phyloP scores from a whole-genome alignment of 2,329 filamentous ascomycete species.

The Aspergillus candidus region DNA sequence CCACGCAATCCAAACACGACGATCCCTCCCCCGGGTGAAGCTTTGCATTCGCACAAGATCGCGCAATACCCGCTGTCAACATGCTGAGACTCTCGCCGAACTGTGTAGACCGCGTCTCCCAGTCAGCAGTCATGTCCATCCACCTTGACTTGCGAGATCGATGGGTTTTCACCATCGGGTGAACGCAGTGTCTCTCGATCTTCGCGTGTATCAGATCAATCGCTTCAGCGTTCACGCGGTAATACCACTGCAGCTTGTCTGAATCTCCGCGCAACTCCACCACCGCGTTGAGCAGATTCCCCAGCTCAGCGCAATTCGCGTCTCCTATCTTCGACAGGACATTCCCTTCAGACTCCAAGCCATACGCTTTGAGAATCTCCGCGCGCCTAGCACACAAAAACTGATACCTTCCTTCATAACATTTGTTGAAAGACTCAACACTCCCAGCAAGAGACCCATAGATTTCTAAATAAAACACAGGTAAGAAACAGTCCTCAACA shows the following conservation, averaged over 20 bases:
- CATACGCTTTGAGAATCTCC: too few species aligned
- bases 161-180: background rate
- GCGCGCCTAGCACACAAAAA: background rate
- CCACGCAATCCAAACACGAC: too few species aligned
- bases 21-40: too few species aligned
- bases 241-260: constrained; percentile 10
- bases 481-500: background rate
- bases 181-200: background rate
- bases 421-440: background rate
- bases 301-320: background rate
- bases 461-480: background rate
- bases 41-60: too few species aligned
- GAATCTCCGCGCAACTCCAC: constrained; percentile 11
- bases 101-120: background rate
- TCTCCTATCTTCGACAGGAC: too few species aligned
- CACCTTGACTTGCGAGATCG: background rate
- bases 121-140: background rate
- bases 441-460: background rate
- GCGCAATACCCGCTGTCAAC: background rate
- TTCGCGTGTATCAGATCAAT: constrained; percentile 9
- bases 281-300: background rate
- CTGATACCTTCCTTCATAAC: constrained; percentile 1
- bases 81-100: background rate
- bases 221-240: constrained; percentile 15
- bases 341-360: too few species aligned